phyloP scores from a whole-genome alignment of 73 alveolate genomes.

The Tetrahymena elliotti region DNA sequence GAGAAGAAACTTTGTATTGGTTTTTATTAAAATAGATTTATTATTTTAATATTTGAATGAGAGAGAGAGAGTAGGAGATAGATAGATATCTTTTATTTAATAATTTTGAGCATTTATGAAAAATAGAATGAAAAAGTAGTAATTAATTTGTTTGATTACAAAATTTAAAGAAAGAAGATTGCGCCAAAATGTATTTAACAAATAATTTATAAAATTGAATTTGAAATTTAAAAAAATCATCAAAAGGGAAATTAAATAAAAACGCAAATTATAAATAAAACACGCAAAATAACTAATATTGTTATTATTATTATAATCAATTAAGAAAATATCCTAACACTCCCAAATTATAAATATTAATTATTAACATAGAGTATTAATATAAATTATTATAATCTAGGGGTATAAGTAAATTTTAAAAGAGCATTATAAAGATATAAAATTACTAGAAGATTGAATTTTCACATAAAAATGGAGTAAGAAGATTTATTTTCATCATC shows the following conservation, averaged over 20 bases:
- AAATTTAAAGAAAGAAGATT: background rate
- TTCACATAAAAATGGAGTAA: background rate
- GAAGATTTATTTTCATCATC: background rate
- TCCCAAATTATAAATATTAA: background rate
- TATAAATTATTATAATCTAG: background rate
- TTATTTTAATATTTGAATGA: no score
- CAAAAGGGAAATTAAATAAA: background rate
- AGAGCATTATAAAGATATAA: background rate
- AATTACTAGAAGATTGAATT: background rate
- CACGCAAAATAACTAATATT: background rate
- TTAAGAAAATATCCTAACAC: background rate
- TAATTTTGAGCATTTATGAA: background rate
- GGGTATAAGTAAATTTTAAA: background rate
- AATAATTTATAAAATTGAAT: background rate
- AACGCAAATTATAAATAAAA: background rate
- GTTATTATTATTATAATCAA: background rate
- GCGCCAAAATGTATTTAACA: background rate
- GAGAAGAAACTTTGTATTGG: no score
- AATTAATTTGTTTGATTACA: background rate
- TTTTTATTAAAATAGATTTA: no score
- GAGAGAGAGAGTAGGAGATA: no score
- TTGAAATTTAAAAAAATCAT: background rate
- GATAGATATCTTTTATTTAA: background rate
- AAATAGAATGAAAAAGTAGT: background rate
- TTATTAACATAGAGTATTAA: background rate